Conservation (phyloP, 1,284 basidiomycete genomes). For the Ustilago bromivora region DNA sequence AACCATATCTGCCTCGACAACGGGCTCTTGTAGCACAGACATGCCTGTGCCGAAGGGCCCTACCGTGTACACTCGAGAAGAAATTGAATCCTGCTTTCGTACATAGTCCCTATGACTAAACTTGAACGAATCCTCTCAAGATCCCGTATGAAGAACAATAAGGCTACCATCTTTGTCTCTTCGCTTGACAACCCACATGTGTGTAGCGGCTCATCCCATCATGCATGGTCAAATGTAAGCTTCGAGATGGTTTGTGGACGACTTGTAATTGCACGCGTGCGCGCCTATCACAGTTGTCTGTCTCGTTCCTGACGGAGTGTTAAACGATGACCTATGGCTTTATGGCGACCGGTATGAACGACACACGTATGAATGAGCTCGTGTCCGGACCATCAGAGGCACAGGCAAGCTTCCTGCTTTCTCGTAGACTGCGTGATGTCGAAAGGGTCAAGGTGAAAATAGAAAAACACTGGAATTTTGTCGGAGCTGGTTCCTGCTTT, state of each 20-base stretch:
- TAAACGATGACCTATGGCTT: not conserved
- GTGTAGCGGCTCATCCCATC: no score
- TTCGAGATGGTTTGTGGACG: not conserved
- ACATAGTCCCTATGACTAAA: no score
- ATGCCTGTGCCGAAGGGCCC: not conserved
- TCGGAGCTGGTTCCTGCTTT: constrained; percentile 25
- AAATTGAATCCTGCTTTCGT: not conserved
- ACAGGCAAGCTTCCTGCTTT: no score
- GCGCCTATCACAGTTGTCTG: not conserved
- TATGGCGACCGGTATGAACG: not conserved
- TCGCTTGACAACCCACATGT: no score
- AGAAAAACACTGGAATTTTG: constrained; percentile 3
- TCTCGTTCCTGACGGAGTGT: constrained; percentile 5
- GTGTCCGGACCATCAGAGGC: not conserved
- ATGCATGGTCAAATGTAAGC: no score
- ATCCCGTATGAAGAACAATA: no score
- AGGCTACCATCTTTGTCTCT: no score
- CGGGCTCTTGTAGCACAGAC: not conserved
- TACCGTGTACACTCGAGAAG: not conserved
- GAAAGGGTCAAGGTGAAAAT: not conserved
- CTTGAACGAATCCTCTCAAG: no score
- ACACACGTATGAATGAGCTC: not conserved
- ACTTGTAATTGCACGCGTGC: not conserved
- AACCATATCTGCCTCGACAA: not conserved
- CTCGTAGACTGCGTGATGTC: no score